Conservation (phyloP, 495 filamentous ascomycete species). For the Hamigera avellanea region DNA sequence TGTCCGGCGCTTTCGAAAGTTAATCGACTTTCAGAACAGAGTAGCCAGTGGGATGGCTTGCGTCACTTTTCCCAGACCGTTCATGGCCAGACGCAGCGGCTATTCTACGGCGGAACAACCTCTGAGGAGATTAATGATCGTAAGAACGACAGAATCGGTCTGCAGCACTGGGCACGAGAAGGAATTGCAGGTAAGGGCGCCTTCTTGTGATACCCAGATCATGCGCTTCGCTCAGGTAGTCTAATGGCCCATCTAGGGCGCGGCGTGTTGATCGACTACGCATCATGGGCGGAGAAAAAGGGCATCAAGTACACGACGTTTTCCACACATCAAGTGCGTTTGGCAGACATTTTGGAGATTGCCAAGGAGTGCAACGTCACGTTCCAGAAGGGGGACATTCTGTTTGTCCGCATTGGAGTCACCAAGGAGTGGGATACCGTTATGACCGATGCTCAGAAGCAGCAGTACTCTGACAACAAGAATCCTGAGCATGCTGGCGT, state of each 20-base stretch:
- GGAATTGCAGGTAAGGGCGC: conserved; percentile 33
- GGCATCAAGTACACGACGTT: conserved; percentile 26
- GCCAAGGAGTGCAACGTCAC: conserved; percentile 21
- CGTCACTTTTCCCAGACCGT: conserved; percentile 36
- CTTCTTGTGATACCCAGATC: background rate
- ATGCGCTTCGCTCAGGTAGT: background rate
- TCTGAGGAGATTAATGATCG: conserved; percentile 36
- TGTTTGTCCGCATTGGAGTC: conserved; percentile 40
- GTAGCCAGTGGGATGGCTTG: conserved; percentile 65
- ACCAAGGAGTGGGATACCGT: conserved; percentile 28
- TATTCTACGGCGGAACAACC: conserved; percentile 42
- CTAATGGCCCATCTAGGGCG: conserved; percentile 19
- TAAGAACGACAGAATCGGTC: conserved; percentile 36
- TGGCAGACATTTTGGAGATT: conserved; percentile 28
- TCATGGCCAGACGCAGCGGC: conserved; percentile 18
- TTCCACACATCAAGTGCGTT: conserved; percentile 24
- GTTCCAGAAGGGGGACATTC: conserved; percentile 39
- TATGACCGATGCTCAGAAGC: conserved; percentile 24
- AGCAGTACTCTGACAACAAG: conserved; percentile 13
- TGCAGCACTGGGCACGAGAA: conserved; percentile 32
- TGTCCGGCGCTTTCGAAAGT: too few species aligned
- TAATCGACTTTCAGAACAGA: conserved; percentile 27
- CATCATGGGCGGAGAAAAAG: conserved; percentile 34
- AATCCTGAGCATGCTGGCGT: conserved; percentile 28
- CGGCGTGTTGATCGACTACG: conserved; percentile 43